Evolutionary conservation across 2,329 filamentous ascomycete species (phyloP).

Genomic region (Neospermospora avenae): DNA sequence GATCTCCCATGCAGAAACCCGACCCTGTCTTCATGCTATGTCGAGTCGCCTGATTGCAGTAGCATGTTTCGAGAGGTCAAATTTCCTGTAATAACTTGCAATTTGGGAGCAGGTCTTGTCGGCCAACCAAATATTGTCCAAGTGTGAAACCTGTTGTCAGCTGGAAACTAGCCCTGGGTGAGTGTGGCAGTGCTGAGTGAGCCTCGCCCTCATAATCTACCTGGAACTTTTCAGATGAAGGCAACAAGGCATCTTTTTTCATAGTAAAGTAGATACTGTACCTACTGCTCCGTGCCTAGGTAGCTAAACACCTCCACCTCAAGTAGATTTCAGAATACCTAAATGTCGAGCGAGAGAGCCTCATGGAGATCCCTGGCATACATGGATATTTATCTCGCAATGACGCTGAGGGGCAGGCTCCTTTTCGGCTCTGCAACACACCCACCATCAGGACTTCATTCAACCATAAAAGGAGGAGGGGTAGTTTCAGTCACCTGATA

Average conservation of each 20-base stretch:
- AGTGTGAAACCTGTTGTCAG: conserved; percentile 17
- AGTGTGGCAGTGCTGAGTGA: conserved; percentile 23
- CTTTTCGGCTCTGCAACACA: not conserved
- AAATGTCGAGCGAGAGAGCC: conserved; percentile 5
- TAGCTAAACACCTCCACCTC: too few relatives aligned
- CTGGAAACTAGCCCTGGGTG: not conserved
- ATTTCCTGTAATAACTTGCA: conserved; percentile 11
- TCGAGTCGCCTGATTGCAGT: conserved; percentile 14
- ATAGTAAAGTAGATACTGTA: too few relatives aligned
- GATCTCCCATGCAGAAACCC: too few relatives aligned
- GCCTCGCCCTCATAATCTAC: too few relatives aligned
- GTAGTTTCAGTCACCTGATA: conserved; percentile 2
- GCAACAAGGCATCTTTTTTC: too few relatives aligned
- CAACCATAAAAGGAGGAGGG: conserved; percentile 6
- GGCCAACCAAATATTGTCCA: not conserved
- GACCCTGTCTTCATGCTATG: conserved; percentile 22
- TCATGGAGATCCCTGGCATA: not conserved
- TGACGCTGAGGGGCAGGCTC: conserved; percentile 10
- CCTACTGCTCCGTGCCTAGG: too few relatives aligned
- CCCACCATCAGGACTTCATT: not conserved
- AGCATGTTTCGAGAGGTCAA: conserved; percentile 9
- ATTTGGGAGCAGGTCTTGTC: conserved; percentile 4
- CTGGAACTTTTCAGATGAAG: too few relatives aligned
- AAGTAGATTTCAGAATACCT: too few relatives aligned
- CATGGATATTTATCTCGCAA: conserved; percentile 9